Evolutionary conservation across 163 green algal species (phyloP), one percentile per base, ranked within the genome.

Genomic region (Trebouxia gelatinosa): DNA sequence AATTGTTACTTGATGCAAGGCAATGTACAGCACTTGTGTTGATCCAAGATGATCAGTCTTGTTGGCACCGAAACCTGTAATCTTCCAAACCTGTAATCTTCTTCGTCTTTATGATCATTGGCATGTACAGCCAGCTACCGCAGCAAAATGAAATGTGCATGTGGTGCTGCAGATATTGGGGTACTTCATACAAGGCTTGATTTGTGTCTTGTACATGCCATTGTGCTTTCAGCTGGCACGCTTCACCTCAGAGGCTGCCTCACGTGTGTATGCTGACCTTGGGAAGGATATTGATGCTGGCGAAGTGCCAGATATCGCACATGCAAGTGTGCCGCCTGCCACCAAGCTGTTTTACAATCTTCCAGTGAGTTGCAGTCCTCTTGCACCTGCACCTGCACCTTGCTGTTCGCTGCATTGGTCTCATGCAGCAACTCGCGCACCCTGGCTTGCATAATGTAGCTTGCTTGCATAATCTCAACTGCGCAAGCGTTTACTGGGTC

Each of bases 141-240:
- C n/a, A n/a, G n/a, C n/a, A n/a, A n/a, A n/a, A n/a, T n/a, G n/a
- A n/a, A n/a, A n/a, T n/a, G n/a, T n/a, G n/a, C n/a, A n/a, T 34
- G 7, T 62, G 23, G 16, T 72, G 64, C 2, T 72, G 64, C 64
- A 72, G 64, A 51, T 72, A 54, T 5, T 51, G 21, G 64, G 64
- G 6, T 72, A 72, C 64, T 54, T 72, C 50, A 37, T 72, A 23
- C 64, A 72, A 51, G 64, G 64, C 21, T 29, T 72, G 32, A 32
- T 72, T 7, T 72, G 64, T 37, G 21, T 72, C 6, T 21, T 72
- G 32, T 72, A 72, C 64, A 72, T 72, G 64, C 64, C 64, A 26
- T 3, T 72, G 35, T 72, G 64, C 64, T 72, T 72, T 6, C 64
- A 72, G 64, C n/a, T 72, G 37, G 64, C 64, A 50, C 35, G 64